A percentile compares a stretch with the other conserved stretches of the same genome.
Evolutionary conservation across 1,139 yeast genomes (phyloP).

Genomic region (Meyerozyma smithsonii): DNA sequence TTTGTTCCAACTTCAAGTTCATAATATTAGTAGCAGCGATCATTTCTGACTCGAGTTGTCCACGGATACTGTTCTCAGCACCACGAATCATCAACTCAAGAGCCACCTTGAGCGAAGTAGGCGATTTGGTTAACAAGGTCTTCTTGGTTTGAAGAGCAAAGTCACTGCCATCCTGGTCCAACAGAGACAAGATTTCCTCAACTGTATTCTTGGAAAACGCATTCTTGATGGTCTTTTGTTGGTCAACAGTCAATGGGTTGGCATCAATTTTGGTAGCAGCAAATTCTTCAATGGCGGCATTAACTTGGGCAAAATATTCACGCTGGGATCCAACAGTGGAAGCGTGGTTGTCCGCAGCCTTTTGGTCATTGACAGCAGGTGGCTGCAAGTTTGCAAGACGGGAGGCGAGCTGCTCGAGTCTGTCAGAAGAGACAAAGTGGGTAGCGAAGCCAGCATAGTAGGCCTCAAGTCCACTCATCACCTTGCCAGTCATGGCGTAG

Average conservation of each 20-base stretch:
- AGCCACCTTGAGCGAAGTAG: constrained; percentile 74
- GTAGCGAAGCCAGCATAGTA: constrained; percentile 85
- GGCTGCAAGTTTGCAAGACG: constrained; percentile 60
- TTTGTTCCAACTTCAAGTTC: constrained; percentile 47
- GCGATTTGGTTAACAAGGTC: constrained; percentile 60
- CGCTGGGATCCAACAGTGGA: constrained; percentile 24
- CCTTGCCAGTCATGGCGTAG: constrained; percentile 81
- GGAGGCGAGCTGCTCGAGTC: constrained; percentile 55
- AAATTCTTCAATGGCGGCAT: constrained; percentile 73
- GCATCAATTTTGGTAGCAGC: constrained; percentile 62
- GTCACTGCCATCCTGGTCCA: constrained; percentile 52
- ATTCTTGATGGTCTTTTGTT: constrained; percentile 59
- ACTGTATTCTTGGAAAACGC: constrained; percentile 60
- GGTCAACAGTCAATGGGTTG: constrained; percentile 49
- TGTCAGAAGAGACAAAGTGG: constrained; percentile 72
- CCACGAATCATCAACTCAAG: constrained; percentile 68
- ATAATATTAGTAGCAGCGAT: constrained; percentile 74
- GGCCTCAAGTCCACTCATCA: constrained; percentile 72
- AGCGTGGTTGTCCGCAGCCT: constrained; percentile 19
- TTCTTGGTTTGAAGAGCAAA: constrained; percentile 63
- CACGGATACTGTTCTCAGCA: constrained; percentile 50
- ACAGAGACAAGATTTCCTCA: constrained; percentile 56
- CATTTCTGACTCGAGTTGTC: constrained; percentile 71
- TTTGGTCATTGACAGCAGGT: constrained; percentile 27
- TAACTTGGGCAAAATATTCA: constrained; percentile 56